These are phyloP conservation scores for Paecilomyces dactylethromorphus DNA, from an alignment of 2,329 filamentous ascomycete genomes.

Conservation along the genomic window DNA sequence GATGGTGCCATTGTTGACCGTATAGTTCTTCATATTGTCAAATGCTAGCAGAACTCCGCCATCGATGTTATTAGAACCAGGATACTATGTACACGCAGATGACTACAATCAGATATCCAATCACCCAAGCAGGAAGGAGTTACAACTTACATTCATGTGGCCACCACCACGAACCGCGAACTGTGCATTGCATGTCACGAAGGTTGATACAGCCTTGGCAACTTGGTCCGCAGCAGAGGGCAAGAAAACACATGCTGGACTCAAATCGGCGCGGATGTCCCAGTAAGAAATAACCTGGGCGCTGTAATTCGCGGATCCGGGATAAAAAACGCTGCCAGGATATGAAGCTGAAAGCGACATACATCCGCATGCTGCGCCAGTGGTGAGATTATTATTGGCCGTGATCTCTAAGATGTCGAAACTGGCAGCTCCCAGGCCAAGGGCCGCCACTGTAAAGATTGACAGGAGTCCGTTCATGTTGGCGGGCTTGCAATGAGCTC, in stretches of 20 bases:
- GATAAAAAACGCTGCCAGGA: neutral
- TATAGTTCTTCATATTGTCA: constrained; percentile 12
- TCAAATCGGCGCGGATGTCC: neutral
- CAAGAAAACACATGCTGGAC: neutral
- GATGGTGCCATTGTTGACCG: constrained; percentile 16
- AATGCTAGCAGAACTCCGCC: constrained; percentile 24
- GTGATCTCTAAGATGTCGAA: too few relatives aligned
- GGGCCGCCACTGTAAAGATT: too few relatives aligned
- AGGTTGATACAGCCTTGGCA: neutral
- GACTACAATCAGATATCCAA: neutral
- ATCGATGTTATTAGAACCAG: constrained; percentile 23
- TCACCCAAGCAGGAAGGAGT: too few relatives aligned
- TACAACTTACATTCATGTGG: neutral
- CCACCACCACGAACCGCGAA: neutral
- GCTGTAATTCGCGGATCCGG: neutral
- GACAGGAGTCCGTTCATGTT: too few relatives aligned
- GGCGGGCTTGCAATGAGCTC: too few relatives aligned
- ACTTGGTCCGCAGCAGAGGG: neutral
- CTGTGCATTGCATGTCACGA: neutral
- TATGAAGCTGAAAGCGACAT: neutral
- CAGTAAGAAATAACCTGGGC: neutral
- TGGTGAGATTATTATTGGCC: too few relatives aligned
- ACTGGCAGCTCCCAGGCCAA: too few relatives aligned
- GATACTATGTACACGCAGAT: constrained; percentile 10
- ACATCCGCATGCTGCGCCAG: too few relatives aligned